Base-by-base conservation (phyloP, 2,329 filamentous ascomycete genomes). In the Trichophyton rubrum region DNA sequence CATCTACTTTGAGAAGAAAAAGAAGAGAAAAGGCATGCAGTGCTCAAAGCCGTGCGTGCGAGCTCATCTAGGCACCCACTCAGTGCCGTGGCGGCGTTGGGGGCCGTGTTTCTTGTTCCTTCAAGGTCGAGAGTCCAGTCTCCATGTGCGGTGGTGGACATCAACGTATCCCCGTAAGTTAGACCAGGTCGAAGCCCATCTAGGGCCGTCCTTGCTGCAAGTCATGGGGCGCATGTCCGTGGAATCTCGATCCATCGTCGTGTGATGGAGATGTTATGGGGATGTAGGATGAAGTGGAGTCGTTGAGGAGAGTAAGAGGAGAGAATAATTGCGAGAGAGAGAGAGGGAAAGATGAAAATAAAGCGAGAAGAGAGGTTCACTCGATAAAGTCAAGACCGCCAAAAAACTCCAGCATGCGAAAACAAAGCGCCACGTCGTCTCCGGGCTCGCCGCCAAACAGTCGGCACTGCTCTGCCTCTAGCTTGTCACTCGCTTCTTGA, bases 401-500 rank as follows among this genome's bases (percentile, higher is more conserved):
- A 61, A 79, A 79, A 60, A 76, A 77, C 65, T 78, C 76, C 62
- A 78, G 70, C 77, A 79, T 79, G 60, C 73, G 73, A 66, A 75
- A 75, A 67, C 77, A 78, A 49, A 79, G 71, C 60, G 65, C 70
- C 62, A 72, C 66, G 62, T 77, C 74, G 62, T 77, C 75, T 35
- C 74, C 74, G 15, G 74, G 72, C 64, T 75, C 74, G 11, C 74
- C 75, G 27, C 75, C 75, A 64, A 77, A 78, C 3, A 77, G 68
- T 60, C 76, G 75, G 66, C 68, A 76, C 63, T 74, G 75, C 60
- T 77, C 74, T 41, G 67, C 69, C 64, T 77, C 71, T 56, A 75
- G 60, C 59, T 65, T 65, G 53, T 67, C 63, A 53, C 35, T 57
- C 5, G 33, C 55, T 43, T 41, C 22, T 24, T 41, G 55, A 7